Conservation (phyloP, 176 grass and related monocot species). For the Raddia guianensis region DNA sequence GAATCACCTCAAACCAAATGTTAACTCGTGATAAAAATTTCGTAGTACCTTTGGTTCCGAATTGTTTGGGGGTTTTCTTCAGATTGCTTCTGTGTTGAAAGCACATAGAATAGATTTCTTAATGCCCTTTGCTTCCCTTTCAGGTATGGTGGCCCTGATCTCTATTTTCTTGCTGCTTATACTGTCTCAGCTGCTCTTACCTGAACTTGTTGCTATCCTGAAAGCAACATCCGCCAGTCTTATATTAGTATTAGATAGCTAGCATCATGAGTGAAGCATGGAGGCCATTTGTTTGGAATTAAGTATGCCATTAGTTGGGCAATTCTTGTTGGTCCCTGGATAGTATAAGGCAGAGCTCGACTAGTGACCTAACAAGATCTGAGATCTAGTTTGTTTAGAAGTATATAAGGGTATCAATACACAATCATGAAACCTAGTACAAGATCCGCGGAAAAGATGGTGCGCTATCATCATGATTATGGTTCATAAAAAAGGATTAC, state of each 20-base stretch:
- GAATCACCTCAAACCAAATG: not conserved
- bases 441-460: constrained; percentile 20
- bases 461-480: not conserved
- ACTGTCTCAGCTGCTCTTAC: not conserved
- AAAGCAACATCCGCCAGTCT: constrained; percentile 6
- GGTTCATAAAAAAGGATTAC: not conserved
- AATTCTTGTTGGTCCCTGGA: constrained; percentile 49
- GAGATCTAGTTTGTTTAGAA: constrained; percentile 7
- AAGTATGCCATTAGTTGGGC: constrained; percentile 32
- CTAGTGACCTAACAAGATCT: constrained; percentile 53
- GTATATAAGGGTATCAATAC: constrained; percentile 27
- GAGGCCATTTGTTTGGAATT: constrained; percentile 23
- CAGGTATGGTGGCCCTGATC: not conserved
- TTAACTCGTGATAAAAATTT: not conserved
- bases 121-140: not conserved
- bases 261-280: constrained; percentile 30
- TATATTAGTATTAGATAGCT: not conserved
- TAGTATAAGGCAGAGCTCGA: constrained; percentile 37
- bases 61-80: not conserved
- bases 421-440: constrained; percentile 52
- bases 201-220: not conserved
- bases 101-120: not conserved
- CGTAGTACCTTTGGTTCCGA: not conserved
- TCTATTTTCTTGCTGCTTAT: not conserved
- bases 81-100: constrained; percentile 6